These are phyloP conservation scores for Neurospora discreta DNA, from an alignment of 495 filamentous ascomycete genomes.

Conservation along the genomic window DNA sequence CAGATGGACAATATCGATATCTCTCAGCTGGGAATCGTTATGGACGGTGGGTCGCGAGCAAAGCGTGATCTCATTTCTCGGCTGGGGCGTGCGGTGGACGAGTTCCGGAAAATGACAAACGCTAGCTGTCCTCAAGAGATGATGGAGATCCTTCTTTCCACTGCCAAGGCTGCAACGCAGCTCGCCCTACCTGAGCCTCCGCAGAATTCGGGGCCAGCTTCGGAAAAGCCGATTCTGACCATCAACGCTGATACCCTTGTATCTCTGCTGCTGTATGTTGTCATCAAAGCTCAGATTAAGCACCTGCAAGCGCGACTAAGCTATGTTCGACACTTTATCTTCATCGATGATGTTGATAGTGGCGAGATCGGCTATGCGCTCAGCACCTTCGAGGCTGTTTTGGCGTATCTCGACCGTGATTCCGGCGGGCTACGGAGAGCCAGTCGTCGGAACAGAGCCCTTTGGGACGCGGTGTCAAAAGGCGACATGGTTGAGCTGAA, in stretches of 20 bases:
- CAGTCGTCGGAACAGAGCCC: constrained; percentile 69
- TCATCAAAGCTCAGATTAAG: constrained; percentile 82
- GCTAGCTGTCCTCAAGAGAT: constrained; percentile 89
- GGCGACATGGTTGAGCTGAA: constrained; percentile 67
- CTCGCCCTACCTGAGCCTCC: constrained; percentile 36
- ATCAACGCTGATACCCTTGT: constrained; percentile 96
- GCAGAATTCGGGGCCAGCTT: constrained; percentile 15
- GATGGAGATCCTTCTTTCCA: constrained; percentile 78
- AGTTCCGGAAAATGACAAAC: constrained; percentile 76
- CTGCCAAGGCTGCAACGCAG: constrained; percentile 70
- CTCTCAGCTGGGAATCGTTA: constrained; percentile 79
- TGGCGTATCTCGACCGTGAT: constrained; percentile 80
- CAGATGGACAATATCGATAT: constrained; percentile 93
- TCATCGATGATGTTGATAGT: constrained; percentile 92
- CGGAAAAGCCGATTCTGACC: constrained; percentile 49
- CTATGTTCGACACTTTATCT: constrained; percentile 94
- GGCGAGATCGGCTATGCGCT: constrained; percentile 96
- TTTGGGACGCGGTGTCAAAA: constrained; percentile 77
- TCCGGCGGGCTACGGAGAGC: constrained; percentile 71
- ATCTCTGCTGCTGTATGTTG: constrained; percentile 80
- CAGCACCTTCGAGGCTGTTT: constrained; percentile 90
- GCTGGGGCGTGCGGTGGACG: constrained; percentile 68
- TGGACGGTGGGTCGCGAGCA: constrained; percentile 57
- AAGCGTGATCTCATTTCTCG: constrained; percentile 64
- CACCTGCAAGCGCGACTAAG: constrained; percentile 77